These are phyloP conservation scores for Fraxinus paxiana DNA, from an alignment of 305 asterid genomes.

Conservation along the genomic window DNA sequence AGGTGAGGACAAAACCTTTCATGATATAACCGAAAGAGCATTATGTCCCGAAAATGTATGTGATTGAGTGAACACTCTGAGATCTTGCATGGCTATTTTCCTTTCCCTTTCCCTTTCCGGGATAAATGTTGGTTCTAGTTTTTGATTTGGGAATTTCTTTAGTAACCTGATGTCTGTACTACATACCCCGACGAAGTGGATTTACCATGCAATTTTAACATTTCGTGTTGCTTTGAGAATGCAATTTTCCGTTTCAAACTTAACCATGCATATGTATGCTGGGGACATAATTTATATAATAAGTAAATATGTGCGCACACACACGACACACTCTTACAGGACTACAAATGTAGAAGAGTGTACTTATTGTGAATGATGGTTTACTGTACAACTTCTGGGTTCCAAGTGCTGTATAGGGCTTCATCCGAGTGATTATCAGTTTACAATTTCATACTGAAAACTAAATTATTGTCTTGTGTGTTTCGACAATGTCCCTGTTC, in stretches of 20 bases:
- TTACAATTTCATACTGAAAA: background rate
- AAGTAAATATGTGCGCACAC: no score
- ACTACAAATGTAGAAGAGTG: background rate
- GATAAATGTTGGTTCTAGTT: background rate
- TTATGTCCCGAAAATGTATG: background rate
- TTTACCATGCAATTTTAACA: background rate
- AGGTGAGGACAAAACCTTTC: slow-evolving; percentile 40
- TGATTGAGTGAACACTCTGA: background rate
- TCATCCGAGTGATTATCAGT: background rate
- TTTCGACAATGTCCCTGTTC: background rate
- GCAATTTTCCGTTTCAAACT: background rate
- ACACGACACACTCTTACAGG: no score
- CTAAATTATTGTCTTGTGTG: background rate
- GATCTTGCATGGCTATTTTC: background rate
- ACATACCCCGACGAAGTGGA: background rate
- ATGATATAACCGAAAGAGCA: background rate
- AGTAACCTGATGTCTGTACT: background rate
- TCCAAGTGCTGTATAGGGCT: background rate
- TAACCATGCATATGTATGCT: background rate
- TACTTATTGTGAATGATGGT: background rate
- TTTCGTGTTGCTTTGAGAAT: background rate
- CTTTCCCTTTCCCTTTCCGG: background rate
- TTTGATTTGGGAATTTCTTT: background rate
- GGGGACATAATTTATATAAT: no score
- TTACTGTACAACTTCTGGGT: background rate